Evolutionary conservation across 1,139 yeast species (phyloP).

Genomic region (Zhuliangozyma blackwelliae): DNA sequence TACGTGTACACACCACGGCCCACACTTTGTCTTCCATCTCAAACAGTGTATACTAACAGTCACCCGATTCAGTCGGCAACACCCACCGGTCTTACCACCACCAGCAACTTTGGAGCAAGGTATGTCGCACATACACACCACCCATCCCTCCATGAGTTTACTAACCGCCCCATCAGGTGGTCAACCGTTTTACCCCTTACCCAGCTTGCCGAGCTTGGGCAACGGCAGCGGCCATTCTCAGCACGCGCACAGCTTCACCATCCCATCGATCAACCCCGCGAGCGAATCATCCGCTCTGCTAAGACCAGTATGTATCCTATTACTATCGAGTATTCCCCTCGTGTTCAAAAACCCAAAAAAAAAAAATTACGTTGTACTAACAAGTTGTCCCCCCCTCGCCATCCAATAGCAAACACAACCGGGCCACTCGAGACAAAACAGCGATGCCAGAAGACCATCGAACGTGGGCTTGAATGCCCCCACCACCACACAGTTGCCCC

Average conservation of each 20-base stretch:
- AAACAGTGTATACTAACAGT: constrained; percentile 22
- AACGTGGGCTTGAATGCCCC: constrained; percentile 17
- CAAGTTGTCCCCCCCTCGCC: constrained; percentile 5
- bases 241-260: constrained; percentile 41
- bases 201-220: constrained; percentile 50
- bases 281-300: constrained; percentile 19
- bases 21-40: background rate
- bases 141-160: background rate
- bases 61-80: constrained; percentile 33
- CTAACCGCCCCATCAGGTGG: constrained; percentile 24
- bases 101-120: constrained; percentile 52
- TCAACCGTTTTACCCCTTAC: constrained; percentile 49
- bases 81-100: constrained; percentile 54
- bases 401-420: constrained; percentile 7
- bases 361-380: no score
- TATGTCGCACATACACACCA: constrained; percentile 18
- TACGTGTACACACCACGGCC: constrained; percentile 21
- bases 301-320: constrained; percentile 23
- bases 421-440: constrained; percentile 20
- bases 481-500: constrained; percentile 20
- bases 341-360: no score
- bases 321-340: no score
- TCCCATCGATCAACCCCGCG: constrained; percentile 42
- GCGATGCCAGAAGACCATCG: constrained; percentile 25
- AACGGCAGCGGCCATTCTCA: constrained; percentile 35